Evolutionary conservation across 192 early-diverging fungal species (phyloP), one percentile per base, ranked within the genome.

Genomic region (Entomortierella beljakovae): DNA sequence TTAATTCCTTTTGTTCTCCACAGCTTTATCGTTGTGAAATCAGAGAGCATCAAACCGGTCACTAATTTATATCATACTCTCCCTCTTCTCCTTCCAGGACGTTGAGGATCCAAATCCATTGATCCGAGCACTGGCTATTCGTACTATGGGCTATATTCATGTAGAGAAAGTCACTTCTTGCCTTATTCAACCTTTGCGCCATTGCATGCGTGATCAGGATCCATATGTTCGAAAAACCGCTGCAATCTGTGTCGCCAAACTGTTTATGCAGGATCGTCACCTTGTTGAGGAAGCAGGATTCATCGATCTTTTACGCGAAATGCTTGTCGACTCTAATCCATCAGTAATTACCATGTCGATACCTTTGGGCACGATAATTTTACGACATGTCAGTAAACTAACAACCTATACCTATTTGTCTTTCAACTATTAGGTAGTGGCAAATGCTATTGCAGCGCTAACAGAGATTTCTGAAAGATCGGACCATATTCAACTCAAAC

Each of bases 161-260:
- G 95, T 96, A 1, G 96, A 99, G 32, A 93, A 94, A 57, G 94
- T 98, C 50, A 85, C 96, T 29, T 90, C 94, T 52, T 89, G 90
- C 33, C 84, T 99, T 68, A 85, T 91, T 67, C 94, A 94, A 64
- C 96, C 97, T 15, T 84, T 99, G 62, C 88, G 92, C 34, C 90
- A 89, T 42, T 91, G 89, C 61, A 84, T 97, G 62, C 80, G 85
- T 34, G 98, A 99, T 80, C 82, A 88, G 58, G 97, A 98, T 82
- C 98, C 97, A 8, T 99, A 98, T 80, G 98, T 99, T 35, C 87
- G 92, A 63, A 99, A 99, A 81, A 99, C 98, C 0, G 92, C 96
- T 3, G 96, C 97, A 1, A 91, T 98, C 46, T 92, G 91, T 59
- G 97, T 99, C 31, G 93, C 94, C 20, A 99, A 99, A 80, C 85